Base-by-base conservation (phyloP, 2,329 filamentous ascomycete genomes). In the Claviceps citrina region DNA sequence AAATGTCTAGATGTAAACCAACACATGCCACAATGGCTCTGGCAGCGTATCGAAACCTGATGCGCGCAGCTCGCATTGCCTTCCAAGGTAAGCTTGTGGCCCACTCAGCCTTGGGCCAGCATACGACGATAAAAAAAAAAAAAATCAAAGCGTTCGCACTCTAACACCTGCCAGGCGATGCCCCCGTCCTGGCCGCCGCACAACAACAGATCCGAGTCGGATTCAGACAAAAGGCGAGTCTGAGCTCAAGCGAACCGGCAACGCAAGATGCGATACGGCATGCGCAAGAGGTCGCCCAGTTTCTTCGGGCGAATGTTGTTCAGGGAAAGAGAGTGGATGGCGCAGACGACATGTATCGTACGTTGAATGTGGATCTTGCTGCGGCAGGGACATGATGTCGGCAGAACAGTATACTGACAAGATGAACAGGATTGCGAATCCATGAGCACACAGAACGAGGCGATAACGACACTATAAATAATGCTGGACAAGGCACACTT, bases 381-480 rank as follows among this genome's bases (percentile, higher is more conserved):
- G 13, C 13, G 16, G 5, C 6, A 33, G 24, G 5, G 4, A 15
- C 16, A 22, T 30, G 10, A 24, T 3, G 15, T 18, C 7, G 18
- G 8, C 32, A 7, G 34, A 39, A 39, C 43, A 32, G 18, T 12
- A 9, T 31, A 36, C 28, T 41, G 41, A 44, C 44, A 20, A 24
- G 16, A 35, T 3, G 31, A 19, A 31, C 49, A 95, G 86, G 81
- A 56, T 64, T 96, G 42, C 73, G 80, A 38, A 95, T 98, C 61
- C 91, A 96, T 58, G 73, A 93, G 45, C 67, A 93, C 48, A 98
- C 81, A 24, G 89, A 98, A 60, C 71, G 84, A 48, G 86, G 91
- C 40, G 83, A 96, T 62, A 98, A 98, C 55, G 86, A 95, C 51
- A 84, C 80, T 26, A 76, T 95, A 52, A 93, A 87, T 61, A 66